Evolutionary conservation across 495 filamentous ascomycete species (phyloP), one percentile per base, ranked within the genome.

Genomic region (Penicillium antarcticum): DNA sequence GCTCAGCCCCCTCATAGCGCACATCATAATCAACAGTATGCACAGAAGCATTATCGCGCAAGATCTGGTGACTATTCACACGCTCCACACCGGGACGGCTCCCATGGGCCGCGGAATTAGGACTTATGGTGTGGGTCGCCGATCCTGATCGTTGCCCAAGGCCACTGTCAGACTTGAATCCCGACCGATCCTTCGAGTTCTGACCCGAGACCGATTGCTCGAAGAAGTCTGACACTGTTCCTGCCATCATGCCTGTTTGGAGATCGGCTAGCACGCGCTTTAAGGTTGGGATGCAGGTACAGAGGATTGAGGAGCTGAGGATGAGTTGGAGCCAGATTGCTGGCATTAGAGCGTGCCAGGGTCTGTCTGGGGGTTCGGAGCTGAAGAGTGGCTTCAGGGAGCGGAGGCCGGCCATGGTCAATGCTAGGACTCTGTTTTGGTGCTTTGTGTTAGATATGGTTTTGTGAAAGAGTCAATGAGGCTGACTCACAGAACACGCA

Each of bases 231-330:
- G 55, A 54, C 2, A 58, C 46, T 1, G 45, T 3, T 2, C 55
- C 55, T 2, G 51, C 44, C 55, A 58, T 58, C 55, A 58, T 58
- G 4, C 55, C 55, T 12, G 55, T 58, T 33, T 54, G 55, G 1
- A 58, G 50, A 35, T 58, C 55, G 2, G 45, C 45, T 1, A 58
- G 29, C 4, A 54, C 51, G 3, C 51, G 51, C 19, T 58, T 58
- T 5, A 58, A 31, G 2, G 50, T 58, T 12, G 55, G 55, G 16
- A 58, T 50, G 35, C 53, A 56, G 13, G 53, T 52, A 23, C 51
- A 58, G 4, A 58, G n/a, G 16, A 54, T 54, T 2, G 55, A 58
- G 0, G 51, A 23, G 29, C 55, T 54, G 18, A 49, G 45, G 7
- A 53, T 32, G 7, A 58, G 29, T 24, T 58, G 55, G 4, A 58